Percentiles rank a stretch among this genome's conserved stretches.
These are phyloP conservation scores for Rubia peregrina DNA, from an alignment of 305 asterid species.

Conservation along the genomic window DNA sequence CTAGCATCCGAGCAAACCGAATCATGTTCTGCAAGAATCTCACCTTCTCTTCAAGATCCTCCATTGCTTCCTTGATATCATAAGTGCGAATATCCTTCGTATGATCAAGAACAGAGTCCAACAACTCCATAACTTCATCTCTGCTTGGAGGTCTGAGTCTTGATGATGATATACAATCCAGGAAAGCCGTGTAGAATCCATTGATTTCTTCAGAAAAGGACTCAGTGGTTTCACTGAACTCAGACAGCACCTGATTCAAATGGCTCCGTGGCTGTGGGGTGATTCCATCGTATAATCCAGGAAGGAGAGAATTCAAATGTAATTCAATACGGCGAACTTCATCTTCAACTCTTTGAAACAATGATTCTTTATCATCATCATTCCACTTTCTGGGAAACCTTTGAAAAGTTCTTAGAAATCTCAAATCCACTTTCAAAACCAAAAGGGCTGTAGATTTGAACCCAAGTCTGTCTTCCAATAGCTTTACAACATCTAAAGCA, in stretches of 20 bases:
- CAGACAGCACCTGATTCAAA: background rate
- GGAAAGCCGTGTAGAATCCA: background rate
- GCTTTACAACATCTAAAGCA: slow-evolving; percentile 4
- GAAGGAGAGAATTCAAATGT: background rate
- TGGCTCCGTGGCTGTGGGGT: background rate
- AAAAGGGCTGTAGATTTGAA: slow-evolving; percentile 3
- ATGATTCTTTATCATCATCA: background rate
- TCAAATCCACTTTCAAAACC: background rate
- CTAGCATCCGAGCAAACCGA: background rate
- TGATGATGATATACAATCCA: background rate
- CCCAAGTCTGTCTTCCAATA: background rate
- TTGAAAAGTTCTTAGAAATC: slow-evolving; percentile 10
- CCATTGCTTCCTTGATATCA: background rate
- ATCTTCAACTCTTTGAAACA: slow-evolving; percentile 1
- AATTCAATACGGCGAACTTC: background rate
- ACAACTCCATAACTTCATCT: background rate
- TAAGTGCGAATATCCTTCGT: background rate
- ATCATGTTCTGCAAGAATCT: slow-evolving; percentile 6
- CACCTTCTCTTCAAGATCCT: background rate
- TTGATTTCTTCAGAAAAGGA: background rate
- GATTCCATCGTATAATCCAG: background rate
- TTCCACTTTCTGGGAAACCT: slow-evolving; percentile 1
- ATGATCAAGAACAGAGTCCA: background rate
- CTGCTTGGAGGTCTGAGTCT: background rate
- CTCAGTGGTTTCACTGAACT: background rate